Conservation (phyloP, 1,284 basidiomycete species). For the Marasmius fiardii region DNA sequence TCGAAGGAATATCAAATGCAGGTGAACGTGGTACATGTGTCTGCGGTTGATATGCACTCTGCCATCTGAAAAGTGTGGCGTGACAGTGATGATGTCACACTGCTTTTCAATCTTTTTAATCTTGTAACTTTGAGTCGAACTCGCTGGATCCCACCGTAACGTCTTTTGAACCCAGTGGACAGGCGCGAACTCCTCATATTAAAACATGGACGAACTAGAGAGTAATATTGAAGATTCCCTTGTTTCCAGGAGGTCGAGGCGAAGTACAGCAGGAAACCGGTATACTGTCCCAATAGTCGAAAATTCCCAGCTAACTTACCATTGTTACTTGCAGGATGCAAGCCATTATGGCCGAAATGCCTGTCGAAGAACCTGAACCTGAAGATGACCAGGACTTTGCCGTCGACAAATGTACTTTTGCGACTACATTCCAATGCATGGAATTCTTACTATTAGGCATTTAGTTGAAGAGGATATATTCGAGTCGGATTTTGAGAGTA, state of each 20-base stretch:
- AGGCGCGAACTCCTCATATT: too few relatives aligned
- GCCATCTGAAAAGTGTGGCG: too few relatives aligned
- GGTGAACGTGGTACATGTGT: too few relatives aligned
- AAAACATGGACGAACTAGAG: slow-evolving; percentile 18
- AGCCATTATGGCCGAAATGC: slow-evolving; percentile 69
- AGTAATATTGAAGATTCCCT: slow-evolving; percentile 46
- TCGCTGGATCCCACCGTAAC: too few relatives aligned
- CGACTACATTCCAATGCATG: not conserved
- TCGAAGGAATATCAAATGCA: too few relatives aligned
- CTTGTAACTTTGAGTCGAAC: too few relatives aligned
- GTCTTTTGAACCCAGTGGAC: too few relatives aligned
- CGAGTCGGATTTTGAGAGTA: slow-evolving; percentile 79
- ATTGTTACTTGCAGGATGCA: slow-evolving; percentile 52
- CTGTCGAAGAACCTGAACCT: slow-evolving; percentile 51
- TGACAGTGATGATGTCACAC: too few relatives aligned
- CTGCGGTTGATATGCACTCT: too few relatives aligned
- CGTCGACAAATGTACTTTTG: slow-evolving; percentile 41
- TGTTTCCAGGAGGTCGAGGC: slow-evolving; percentile 53
- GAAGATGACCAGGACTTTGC: slow-evolving; percentile 75
- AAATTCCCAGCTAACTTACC: slow-evolving; percentile 10
- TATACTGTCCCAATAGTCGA: slow-evolving; percentile 20
- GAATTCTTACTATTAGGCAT: not conserved
- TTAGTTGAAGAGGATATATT: slow-evolving; percentile 77
- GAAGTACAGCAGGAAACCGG: slow-evolving; percentile 76
- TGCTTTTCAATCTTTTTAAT: too few relatives aligned